Evolutionary conservation across 169 alveolate genomes (phyloP).

Genomic region (Plasmodium berghei): DNA sequence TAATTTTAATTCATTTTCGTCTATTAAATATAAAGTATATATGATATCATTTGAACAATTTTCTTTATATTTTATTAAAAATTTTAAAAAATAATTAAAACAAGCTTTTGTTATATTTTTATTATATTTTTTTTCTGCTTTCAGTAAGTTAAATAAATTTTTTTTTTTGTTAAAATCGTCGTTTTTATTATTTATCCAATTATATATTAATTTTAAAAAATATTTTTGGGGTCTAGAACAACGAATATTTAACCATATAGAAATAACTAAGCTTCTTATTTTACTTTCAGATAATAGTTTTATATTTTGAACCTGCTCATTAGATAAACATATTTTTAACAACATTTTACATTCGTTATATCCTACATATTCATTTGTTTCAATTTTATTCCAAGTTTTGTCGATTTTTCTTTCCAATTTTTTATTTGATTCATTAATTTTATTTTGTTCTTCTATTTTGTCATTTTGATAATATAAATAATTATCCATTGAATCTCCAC

Average conservation of each 20-base stretch:
- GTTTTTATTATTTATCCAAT: slow-evolving; percentile 58
- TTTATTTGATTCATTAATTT: background rate
- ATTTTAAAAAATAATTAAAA: slow-evolving; percentile 34
- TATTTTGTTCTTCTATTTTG: background rate
- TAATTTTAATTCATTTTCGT: slow-evolving; percentile 19
- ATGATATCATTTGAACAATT: slow-evolving; percentile 65
- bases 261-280: slow-evolving; percentile 31
- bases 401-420: background rate
- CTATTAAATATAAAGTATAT: slow-evolving; percentile 38
- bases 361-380: slow-evolving; percentile 29
- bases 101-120: slow-evolving; percentile 18
- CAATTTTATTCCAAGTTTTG: background rate
- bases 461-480: slow-evolving; percentile 5
- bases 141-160: slow-evolving; percentile 37
- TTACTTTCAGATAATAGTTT: slow-evolving; percentile 17
- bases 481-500: slow-evolving; percentile 38
- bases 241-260: slow-evolving; percentile 49
- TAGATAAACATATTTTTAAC: slow-evolving; percentile 39
- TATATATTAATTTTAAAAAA: slow-evolving; percentile 32
- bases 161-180: slow-evolving; percentile 43
- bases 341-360: slow-evolving; percentile 62
- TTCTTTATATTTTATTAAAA: slow-evolving; percentile 50
- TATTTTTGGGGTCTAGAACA: slow-evolving; percentile 57
- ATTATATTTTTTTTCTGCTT: slow-evolving; percentile 33
- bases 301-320: slow-evolving; percentile 33